Conservation (phyloP, 2,329 filamentous ascomycete species). For the Pseudogymnoascus sp. region DNA sequence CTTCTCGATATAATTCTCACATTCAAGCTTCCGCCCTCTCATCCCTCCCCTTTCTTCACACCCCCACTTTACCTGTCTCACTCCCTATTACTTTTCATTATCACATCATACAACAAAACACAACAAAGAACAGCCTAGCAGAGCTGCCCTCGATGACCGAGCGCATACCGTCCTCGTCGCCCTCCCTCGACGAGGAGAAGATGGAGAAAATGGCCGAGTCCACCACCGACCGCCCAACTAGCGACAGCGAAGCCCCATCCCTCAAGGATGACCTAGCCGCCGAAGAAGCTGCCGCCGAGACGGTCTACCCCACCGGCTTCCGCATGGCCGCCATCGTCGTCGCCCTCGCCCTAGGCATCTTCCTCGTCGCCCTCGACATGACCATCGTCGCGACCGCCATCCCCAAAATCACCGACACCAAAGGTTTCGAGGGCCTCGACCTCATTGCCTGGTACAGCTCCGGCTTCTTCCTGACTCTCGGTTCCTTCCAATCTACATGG, state of each 20-base stretch:
- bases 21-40: background rate
- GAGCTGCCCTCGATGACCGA: background rate
- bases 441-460: conserved; percentile 54
- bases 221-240: background rate
- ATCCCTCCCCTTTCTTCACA: background rate
- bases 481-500: conserved; percentile 16
- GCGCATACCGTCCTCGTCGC: background rate
- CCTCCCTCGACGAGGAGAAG: background rate
- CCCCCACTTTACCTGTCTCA: background rate
- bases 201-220: background rate
- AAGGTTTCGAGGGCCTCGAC: conserved; percentile 39
- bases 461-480: conserved; percentile 43
- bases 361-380: conserved; percentile 37
- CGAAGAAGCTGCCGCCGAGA: conserved; percentile 13
- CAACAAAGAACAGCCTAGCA: background rate
- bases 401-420: conserved; percentile 46
- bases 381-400: conserved; percentile 52
- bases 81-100: background rate
- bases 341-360: conserved; percentile 41
- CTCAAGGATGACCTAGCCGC: background rate
- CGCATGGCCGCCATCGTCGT: conserved; percentile 36
- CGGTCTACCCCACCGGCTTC: conserved; percentile 24
- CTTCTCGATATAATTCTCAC: background rate
- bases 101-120: background rate
- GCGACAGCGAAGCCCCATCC: background rate